Evolutionary conservation across 352 stramenopile genomes (phyloP).

Genomic region (Pythium utonaiense): DNA sequence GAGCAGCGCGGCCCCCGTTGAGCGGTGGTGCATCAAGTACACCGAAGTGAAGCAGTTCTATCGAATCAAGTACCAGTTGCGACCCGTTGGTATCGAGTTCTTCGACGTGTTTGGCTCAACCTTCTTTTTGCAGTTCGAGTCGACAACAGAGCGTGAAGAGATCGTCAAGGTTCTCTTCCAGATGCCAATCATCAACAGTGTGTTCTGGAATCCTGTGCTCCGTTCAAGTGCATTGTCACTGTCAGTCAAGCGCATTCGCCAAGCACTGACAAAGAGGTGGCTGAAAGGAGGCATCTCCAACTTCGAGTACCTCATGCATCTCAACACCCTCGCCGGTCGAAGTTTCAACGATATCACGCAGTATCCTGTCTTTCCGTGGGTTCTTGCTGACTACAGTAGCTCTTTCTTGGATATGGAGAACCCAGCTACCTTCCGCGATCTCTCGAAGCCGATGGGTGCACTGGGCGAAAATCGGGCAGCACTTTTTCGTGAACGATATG

Average conservation of each 20-base stretch:
- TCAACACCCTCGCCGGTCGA: slow-evolving; percentile 94
- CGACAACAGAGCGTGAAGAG: slow-evolving; percentile 46
- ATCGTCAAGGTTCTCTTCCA: slow-evolving; percentile 68
- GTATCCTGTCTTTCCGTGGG: slow-evolving; percentile 97
- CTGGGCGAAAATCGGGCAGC: slow-evolving; percentile 78
- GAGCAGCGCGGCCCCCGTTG: not conserved
- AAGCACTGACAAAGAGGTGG: slow-evolving; percentile 71
- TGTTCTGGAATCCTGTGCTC: slow-evolving; percentile 74
- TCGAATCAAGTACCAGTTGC: slow-evolving; percentile 76
- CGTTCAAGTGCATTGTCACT: slow-evolving; percentile 54
- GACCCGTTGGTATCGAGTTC: slow-evolving; percentile 71
- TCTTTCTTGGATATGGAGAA: slow-evolving; percentile 84
- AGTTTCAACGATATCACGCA: slow-evolving; percentile 98
- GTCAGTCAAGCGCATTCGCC: slow-evolving; percentile 67
- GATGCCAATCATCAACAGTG: slow-evolving; percentile 79
- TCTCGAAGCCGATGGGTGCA: slow-evolving; percentile 93
- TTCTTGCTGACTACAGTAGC: slow-evolving; percentile 90
- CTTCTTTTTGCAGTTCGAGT: slow-evolving; percentile 75
- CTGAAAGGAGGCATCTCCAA: slow-evolving; percentile 65
- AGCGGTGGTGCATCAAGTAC: slow-evolving; percentile 65
- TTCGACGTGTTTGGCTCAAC: slow-evolving; percentile 66
- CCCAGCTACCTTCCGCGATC: slow-evolving; percentile 83
- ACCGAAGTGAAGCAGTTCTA: slow-evolving; percentile 69
- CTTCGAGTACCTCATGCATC: slow-evolving; percentile 96
- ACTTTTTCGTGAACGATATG: slow-evolving; percentile 86